Conservation (phyloP, 2,329 filamentous ascomycete genomes). For the Sporothrix curviconia region DNA sequence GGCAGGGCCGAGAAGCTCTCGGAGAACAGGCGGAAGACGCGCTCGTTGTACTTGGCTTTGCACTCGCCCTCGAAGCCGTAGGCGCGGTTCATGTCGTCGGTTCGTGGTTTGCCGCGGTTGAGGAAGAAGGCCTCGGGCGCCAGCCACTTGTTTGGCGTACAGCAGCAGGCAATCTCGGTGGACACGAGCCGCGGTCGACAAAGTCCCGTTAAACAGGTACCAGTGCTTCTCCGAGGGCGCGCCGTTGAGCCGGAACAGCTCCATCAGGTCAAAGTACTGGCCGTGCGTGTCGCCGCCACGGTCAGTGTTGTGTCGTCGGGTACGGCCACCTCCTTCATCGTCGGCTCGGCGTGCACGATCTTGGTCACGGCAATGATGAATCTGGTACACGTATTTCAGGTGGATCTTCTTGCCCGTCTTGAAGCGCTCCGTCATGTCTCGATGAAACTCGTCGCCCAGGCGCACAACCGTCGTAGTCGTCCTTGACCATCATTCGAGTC, state of each 20-base stretch:
- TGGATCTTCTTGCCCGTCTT: constrained; percentile 93
- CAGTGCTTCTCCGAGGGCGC: constrained; percentile 77
- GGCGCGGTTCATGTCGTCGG: constrained; percentile 97
- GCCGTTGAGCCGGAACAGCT: constrained; percentile 90
- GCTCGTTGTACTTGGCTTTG: constrained; percentile 95
- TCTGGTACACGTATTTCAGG: constrained; percentile 96
- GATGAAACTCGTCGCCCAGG: constrained; percentile 78
- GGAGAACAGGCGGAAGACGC: constrained; percentile 90
- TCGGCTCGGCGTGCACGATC: constrained; percentile 84
- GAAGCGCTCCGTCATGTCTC: constrained; percentile 97
- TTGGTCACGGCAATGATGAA: constrained; percentile 84
- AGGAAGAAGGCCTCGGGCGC: constrained; percentile 83
- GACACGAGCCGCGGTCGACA: constrained; percentile 96
- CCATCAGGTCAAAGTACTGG: constrained; percentile 95
- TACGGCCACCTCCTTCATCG: constrained; percentile 91
- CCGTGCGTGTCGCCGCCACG: constrained; percentile 94
- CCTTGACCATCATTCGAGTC: constrained; percentile 77
- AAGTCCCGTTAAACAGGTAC: constrained; percentile 99
- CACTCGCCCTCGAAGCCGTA: constrained; percentile 99
- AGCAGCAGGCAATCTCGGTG: constrained; percentile 91
- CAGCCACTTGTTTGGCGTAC: constrained; percentile 96
- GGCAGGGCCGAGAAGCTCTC: constrained; percentile 95
- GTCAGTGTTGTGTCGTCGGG: constrained; percentile 73
- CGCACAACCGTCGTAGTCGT: constrained; percentile 77
- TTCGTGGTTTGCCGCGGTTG: constrained; percentile 97